Conservation (phyloP, 176 grass and related monocot genomes). For the Elaeis guineensis region DNA sequence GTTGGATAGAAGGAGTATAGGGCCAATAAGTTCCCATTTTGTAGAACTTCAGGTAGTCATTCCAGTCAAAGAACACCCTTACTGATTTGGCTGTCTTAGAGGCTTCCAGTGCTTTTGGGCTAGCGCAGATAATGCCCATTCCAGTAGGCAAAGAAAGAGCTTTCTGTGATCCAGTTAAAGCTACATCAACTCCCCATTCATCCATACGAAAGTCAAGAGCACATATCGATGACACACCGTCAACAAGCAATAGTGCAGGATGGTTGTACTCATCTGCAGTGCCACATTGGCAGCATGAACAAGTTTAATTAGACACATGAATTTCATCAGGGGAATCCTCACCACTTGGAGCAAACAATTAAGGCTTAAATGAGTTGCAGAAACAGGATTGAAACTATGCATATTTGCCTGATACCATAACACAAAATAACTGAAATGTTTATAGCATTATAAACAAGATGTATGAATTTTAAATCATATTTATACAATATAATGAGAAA, state of each 20-base stretch:
- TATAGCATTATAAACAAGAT: too few species aligned
- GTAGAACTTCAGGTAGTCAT: constrained; percentile 91
- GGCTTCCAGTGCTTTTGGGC: constrained; percentile 76
- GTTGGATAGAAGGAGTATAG: constrained; percentile 91
- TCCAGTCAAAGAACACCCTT: constrained; percentile 97
- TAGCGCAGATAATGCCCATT: constrained; percentile 76
- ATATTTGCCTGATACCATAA: too few species aligned
- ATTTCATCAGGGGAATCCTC: too few species aligned
- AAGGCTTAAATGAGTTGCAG: too few species aligned
- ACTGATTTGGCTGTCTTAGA: constrained; percentile 71
- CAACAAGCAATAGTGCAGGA: constrained; percentile 76
- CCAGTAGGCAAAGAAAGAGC: constrained; percentile 88
- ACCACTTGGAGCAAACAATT: too few species aligned
- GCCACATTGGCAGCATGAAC: not conserved
- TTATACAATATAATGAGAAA: too few species aligned
- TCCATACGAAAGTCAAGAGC: constrained; percentile 96
- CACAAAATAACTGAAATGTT: too few species aligned
- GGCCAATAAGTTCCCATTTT: constrained; percentile 76
- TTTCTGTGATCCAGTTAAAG: constrained; percentile 87
- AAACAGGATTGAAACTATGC: too few species aligned
- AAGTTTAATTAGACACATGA: too few species aligned
- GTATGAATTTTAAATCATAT: too few species aligned
- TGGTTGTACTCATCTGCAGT: constrained; percentile 46
- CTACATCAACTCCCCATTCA: constrained; percentile 95
- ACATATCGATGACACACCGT: constrained; percentile 93